Evolutionary conservation across 202 grass and related monocot species (phyloP), one percentile per base, ranked within the genome.

Genomic region (Hordeum pubiflorum): DNA sequence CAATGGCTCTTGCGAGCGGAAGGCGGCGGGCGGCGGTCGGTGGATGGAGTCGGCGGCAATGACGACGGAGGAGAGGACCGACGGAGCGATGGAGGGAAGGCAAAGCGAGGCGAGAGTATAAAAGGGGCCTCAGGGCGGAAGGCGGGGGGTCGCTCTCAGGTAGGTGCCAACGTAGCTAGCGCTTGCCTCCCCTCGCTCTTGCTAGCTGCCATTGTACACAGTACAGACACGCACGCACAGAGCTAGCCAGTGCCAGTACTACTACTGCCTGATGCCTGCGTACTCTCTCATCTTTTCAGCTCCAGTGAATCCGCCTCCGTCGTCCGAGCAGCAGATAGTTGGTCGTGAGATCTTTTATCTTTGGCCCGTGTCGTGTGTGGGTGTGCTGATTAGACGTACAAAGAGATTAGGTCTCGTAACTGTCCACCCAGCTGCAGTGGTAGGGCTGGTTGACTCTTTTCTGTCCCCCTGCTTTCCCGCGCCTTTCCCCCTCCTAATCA

Each of bases 71-170:
- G 40, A 18, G 2, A 18, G 2, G 24, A 21, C 23, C 18, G 60
- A 20, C 38, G 5, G 32, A 60, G 13, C 36, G 21, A 50, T 20
- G 81, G 24, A 37, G 69, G 69, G 33, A 44, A 62, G 56, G 57
- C 70, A 59, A 76, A 80, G 69, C 10, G 57, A 68, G 72, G 76
- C 0, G 0, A 46, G 70, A 73, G 46, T 74, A 84, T 89, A 86
- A 89, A 78, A 78, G 70, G 27, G 48, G 63, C 58, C 32, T 15
- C 37, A 6, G 18, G 65, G 61, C 0, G 37, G 85, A 80, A 37
- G 75, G 70, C 74, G 57, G 57, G 72, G 56, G 38, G 90, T 92
- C 90, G 67, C 87, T 74, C 63, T 92, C 90, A 78, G 31, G 81
- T 84, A 81, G 90, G 83, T 86, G 76, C 72, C 71, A 77, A 55